phyloP scores from a whole-genome alignment of 73 alveolate genomes.

The Uronychia setigera region DNA sequence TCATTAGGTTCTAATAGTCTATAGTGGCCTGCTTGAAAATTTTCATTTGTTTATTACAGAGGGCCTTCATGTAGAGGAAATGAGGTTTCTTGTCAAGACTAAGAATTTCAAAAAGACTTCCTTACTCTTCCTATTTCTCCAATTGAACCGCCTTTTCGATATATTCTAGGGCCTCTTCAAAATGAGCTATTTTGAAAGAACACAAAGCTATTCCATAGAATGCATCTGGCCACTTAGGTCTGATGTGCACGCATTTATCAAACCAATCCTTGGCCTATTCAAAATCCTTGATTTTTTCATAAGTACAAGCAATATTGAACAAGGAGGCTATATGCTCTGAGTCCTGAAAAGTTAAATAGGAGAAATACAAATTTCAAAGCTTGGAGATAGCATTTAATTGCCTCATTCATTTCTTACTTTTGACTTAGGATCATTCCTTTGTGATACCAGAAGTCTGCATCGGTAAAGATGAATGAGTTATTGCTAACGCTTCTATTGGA shows the following conservation, averaged over 20 bases:
- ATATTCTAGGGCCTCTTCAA: slow-evolving; percentile 11
- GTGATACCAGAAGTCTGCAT: slow-evolving; percentile 56
- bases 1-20: slow-evolving; percentile 42
- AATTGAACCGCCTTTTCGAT: slow-evolving; percentile 31
- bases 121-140: not conserved
- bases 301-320: slow-evolving; percentile 57
- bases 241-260: slow-evolving; percentile 10
- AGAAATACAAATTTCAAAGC: slow-evolving; percentile 34
- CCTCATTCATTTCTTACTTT: slow-evolving; percentile 22
- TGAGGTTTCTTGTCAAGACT: slow-evolving; percentile 6
- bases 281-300: slow-evolving; percentile 42
- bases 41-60: slow-evolving; percentile 12
- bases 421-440: slow-evolving; percentile 39
- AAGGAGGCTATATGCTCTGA: slow-evolving; percentile 19
- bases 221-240: slow-evolving; percentile 40
- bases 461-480: slow-evolving; percentile 13
- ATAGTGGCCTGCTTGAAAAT: slow-evolving; percentile 28
- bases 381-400: slow-evolving; percentile 34
- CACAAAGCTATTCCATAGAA: slow-evolving; percentile 57
- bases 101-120: no score
- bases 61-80: slow-evolving; percentile 25
- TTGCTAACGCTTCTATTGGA: not conserved
- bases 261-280: slow-evolving; percentile 52
- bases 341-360: not conserved
- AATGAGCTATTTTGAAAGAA: slow-evolving; percentile 33